Evolutionary conservation across 768 basidiomycete genomes (phyloP), one percentile per base, ranked within the genome.

Genomic region (Xerocomus spinulosus): DNA sequence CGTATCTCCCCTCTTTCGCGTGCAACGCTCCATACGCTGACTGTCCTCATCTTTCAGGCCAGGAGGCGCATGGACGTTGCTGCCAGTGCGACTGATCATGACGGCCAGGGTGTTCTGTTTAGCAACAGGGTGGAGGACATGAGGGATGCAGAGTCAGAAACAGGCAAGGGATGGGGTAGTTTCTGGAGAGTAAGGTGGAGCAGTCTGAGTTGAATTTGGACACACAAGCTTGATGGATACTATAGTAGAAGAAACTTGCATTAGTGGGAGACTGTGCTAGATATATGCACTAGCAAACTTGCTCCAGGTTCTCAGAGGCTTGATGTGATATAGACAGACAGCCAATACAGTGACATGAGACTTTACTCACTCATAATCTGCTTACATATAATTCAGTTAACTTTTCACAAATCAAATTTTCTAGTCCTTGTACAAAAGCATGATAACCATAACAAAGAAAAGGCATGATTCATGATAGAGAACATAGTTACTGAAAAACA

Each of bases 11-110:
- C 20, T 7, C 23, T 8, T 56, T 21, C 38, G 25, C 15, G 23
- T 45, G 17, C 38, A 5, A n/a, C n/a, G n/a, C n/a, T n/a, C n/a
- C n/a, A n/a, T n/a, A n/a, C n/a, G n/a, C n/a, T n/a, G n/a, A n/a
- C n/a, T n/a, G n/a, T n/a, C n/a, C n/a, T 3, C 20, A 18, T 9
- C 15, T 35, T 39, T 28, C 18, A 68, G 60, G 26, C 42, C 59
- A 17, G 68, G 68, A 40, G 71, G 73, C 17, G 87, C 85, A 18
- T 93, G 90, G 89, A 77, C 77, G 0, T 66, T 74, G 1, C 73
- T 77, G 0, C 75, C 82, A 7, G 73, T 73, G 1, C 74, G 79
- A 49, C 74, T 80, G 0, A 62, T 71, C n/a, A 66, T 68, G 6
- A 68, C 57, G 44, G 57, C 64, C 59, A 46, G 52, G 60, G 49